phyloP scores from a whole-genome alignment of 495 filamentous ascomycete species.

The Darksidea phi region DNA sequence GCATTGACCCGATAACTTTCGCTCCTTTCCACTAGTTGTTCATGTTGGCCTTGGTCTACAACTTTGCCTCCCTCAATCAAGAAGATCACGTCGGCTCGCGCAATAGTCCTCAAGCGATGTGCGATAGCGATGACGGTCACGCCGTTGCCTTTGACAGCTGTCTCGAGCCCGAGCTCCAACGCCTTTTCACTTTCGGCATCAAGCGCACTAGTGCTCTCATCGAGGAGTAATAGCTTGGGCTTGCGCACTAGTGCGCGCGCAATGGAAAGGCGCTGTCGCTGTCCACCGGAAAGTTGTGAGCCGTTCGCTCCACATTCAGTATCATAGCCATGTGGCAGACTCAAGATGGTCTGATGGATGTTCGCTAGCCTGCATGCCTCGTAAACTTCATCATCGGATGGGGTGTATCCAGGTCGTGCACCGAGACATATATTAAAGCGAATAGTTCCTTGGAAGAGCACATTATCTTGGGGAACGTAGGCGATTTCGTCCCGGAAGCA shows the following conservation, averaged over 20 bases:
- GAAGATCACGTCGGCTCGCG: slow-evolving; percentile 27
- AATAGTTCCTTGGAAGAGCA: slow-evolving; percentile 30
- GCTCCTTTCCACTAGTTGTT: slow-evolving; percentile 22
- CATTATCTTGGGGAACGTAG: slow-evolving; percentile 30
- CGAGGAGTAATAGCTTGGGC: slow-evolving; percentile 32
- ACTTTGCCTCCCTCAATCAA: slow-evolving; percentile 26
- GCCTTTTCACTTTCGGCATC: slow-evolving; percentile 30
- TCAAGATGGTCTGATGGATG: slow-evolving; percentile 25
- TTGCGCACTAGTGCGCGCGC: slow-evolving; percentile 30
- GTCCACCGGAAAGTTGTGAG: slow-evolving; percentile 24
- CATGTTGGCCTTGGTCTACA: slow-evolving; percentile 24
- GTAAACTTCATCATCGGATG: slow-evolving; percentile 25
- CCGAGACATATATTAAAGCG: slow-evolving; percentile 28
- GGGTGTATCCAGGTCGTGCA: slow-evolving; percentile 41
- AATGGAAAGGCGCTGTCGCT: slow-evolving; percentile 31
- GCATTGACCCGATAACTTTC: slow-evolving; percentile 37
- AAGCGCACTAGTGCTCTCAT: slow-evolving; percentile 34
- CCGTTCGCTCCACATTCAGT: slow-evolving; percentile 34
- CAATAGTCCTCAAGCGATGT: slow-evolving; percentile 26
- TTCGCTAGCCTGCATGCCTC: slow-evolving; percentile 34
- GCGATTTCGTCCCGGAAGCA: slow-evolving; percentile 41
- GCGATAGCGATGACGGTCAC: slow-evolving; percentile 33
- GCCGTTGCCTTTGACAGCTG: slow-evolving; percentile 18
- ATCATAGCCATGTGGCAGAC: slow-evolving; percentile 39
- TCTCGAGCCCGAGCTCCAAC: slow-evolving; percentile 16